These are phyloP conservation scores for Talaromyces wortmannii DNA, from an alignment of 495 filamentous ascomycete species.

Conservation along the genomic window DNA sequence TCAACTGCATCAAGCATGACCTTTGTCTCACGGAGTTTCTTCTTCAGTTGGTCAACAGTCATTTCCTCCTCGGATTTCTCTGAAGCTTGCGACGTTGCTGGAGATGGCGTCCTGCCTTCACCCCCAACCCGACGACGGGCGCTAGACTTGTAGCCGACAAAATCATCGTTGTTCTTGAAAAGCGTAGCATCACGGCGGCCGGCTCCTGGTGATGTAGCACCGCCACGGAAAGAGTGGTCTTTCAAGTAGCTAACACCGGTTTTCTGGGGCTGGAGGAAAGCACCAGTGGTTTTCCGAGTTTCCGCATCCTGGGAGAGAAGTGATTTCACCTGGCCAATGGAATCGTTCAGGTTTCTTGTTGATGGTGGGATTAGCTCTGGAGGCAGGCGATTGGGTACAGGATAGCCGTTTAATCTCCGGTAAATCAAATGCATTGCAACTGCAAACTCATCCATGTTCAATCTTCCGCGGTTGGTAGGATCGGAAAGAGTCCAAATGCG, in stretches of 20 bases:
- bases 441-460: constrained; percentile 97
- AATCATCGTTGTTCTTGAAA: constrained; percentile 86
- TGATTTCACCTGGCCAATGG: constrained; percentile 87
- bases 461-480: constrained; percentile 81
- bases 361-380: constrained; percentile 94
- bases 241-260: constrained; percentile 98
- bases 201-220: constrained; percentile 28
- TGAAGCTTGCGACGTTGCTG: constrained; percentile 64
- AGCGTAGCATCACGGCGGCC: constrained; percentile 89
- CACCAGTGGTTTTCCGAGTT: constrained; percentile 72
- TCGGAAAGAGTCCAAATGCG: constrained; percentile 94
- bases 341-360: constrained; percentile 87
- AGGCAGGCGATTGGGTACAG: constrained; percentile 83
- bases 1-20: constrained; percentile 96
- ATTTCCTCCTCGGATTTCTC: constrained; percentile 69
- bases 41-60: constrained; percentile 78
- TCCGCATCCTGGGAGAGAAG: constrained; percentile 88
- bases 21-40: constrained; percentile 92
- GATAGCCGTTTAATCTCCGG: constrained; percentile 91
- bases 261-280: constrained; percentile 83
- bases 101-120: constrained; percentile 69
- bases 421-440: constrained; percentile 99
- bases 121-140: constrained; percentile 76
- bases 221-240: constrained; percentile 79
- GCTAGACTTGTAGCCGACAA: constrained; percentile 85